phyloP scores from a whole-genome alignment of 306 rosid genomes.

The Prunus padus region DNA sequence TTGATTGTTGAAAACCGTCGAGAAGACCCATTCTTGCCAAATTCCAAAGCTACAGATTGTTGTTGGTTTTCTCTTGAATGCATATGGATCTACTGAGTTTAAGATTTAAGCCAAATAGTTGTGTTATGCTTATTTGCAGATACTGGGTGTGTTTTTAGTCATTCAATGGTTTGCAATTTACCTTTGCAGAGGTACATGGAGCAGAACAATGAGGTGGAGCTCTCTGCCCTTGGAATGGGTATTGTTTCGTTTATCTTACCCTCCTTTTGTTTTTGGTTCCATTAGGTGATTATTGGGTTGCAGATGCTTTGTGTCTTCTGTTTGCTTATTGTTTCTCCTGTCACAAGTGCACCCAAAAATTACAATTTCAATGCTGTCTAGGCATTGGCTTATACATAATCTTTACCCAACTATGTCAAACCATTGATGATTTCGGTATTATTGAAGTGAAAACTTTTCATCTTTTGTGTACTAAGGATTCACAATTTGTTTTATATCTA shows the following conservation, averaged over 20 bases:
- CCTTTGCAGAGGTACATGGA: conserved; percentile 69
- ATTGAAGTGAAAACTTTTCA: neutral
- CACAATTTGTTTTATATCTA: conserved; percentile 5
- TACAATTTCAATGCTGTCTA: neutral
- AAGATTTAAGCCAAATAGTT: neutral
- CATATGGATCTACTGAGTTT: neutral
- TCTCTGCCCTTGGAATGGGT: conserved; percentile 90
- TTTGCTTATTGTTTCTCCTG: neutral
- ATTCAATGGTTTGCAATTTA: neutral
- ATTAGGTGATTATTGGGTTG: neutral
- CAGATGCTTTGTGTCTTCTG: neutral
- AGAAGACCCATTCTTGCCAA: neutral
- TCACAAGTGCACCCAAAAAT: neutral
- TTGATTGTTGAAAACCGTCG: neutral
- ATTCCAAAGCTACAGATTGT: neutral
- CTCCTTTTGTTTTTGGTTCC: neutral
- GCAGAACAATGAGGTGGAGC: conserved; percentile 76
- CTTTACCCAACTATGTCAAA: neutral
- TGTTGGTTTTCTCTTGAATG: neutral
- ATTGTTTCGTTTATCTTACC: conserved; percentile 12
- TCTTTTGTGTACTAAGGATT: neutral
- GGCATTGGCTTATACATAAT: neutral
- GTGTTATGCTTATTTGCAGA: neutral
- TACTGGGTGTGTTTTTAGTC: neutral
- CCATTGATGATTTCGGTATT: neutral